phyloP scores from a whole-genome alignment of 2,329 filamentous ascomycete genomes.

The Geoglossum cookeanum region DNA sequence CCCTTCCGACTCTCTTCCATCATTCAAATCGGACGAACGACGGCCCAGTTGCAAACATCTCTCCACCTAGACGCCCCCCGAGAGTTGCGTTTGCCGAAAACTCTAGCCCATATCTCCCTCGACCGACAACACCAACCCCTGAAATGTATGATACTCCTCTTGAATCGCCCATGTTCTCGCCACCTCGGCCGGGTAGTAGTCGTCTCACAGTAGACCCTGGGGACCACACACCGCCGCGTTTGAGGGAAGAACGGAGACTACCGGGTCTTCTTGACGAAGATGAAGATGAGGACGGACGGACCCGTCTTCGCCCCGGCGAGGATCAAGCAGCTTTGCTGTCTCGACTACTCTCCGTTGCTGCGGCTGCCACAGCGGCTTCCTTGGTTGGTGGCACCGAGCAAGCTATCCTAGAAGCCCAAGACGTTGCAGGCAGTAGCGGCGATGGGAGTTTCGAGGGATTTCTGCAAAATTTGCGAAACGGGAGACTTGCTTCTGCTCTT shows the following conservation, averaged over 20 bases:
- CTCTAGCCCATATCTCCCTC: slow-evolving; percentile 18
- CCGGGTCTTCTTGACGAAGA: slow-evolving; percentile 24
- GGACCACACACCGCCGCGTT: slow-evolving; percentile 1
- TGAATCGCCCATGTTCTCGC: slow-evolving; percentile 17
- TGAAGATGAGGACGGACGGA: slow-evolving; percentile 24
- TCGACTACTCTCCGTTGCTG: slow-evolving; percentile 40
- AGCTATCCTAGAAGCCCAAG: slow-evolving; percentile 34
- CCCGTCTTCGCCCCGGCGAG: slow-evolving; percentile 32
- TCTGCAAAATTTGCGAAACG: slow-evolving; percentile 41
- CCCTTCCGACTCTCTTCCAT: slow-evolving; percentile 7
- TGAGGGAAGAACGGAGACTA: slow-evolving; percentile 6
- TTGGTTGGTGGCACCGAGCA: slow-evolving; percentile 40
- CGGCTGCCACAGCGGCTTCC: slow-evolving; percentile 43
- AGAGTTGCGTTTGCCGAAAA: slow-evolving; percentile 17
- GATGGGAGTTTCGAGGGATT: slow-evolving; percentile 45
- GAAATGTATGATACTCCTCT: slow-evolving; percentile 22
- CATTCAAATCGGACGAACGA: slow-evolving; percentile 4
- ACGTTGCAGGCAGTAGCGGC: slow-evolving; percentile 33
- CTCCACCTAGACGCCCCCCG: slow-evolving; percentile 15
- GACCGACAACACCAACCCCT: slow-evolving; percentile 20
- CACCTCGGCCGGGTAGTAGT: slow-evolving; percentile 7
- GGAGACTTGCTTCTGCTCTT: slow-evolving; percentile 36
- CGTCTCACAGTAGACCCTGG: slow-evolving; percentile 16
- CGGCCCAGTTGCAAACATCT: slow-evolving; percentile 9
- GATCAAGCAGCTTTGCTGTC: slow-evolving; percentile 44